Conservation (phyloP, 805 yeast genomes). For the Candida easanensis region DNA sequence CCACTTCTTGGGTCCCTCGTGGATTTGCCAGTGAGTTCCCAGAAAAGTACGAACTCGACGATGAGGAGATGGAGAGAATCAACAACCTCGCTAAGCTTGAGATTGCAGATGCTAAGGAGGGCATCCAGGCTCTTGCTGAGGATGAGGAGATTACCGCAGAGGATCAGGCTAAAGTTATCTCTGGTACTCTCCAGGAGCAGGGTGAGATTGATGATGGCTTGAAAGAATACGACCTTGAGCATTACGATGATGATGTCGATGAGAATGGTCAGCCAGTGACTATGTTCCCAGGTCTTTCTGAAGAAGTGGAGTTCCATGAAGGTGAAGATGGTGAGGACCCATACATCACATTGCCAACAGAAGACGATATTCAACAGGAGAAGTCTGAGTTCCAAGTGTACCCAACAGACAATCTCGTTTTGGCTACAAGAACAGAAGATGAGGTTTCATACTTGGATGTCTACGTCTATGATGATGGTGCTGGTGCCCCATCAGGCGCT, state of each 20-base stretch:
- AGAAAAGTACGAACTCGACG: slow-evolving; percentile 80
- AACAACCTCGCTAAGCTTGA: slow-evolving; percentile 80
- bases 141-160: slow-evolving; percentile 25
- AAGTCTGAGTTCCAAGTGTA: slow-evolving; percentile 80
- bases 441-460: slow-evolving; percentile 90
- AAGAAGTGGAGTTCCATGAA: slow-evolving; percentile 58
- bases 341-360: slow-evolving; percentile 44
- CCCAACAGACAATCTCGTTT: slow-evolving; percentile 84
- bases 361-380: slow-evolving; percentile 66
- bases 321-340: slow-evolving; percentile 41
- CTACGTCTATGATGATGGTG: slow-evolving; percentile 91
- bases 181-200: slow-evolving; percentile 35
- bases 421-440: slow-evolving; percentile 95
- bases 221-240: slow-evolving; percentile 83
- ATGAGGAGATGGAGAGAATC: slow-evolving; percentile 90
- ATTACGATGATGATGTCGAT: slow-evolving; percentile 66
- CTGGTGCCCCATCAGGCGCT: slow-evolving; percentile 71
- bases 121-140: slow-evolving; percentile 45
- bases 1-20: slow-evolving; percentile 94
- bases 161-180: slow-evolving; percentile 24
- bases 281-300: slow-evolving; percentile 71
- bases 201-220: slow-evolving; percentile 76
- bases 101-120: slow-evolving; percentile 71
- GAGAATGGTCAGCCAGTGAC: slow-evolving; percentile 55
- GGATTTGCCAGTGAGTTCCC: slow-evolving; percentile 95